These are phyloP conservation scores for Hapsidospora chrysogenum DNA, from an alignment of 495 filamentous ascomycete genomes.

Conservation along the genomic window DNA sequence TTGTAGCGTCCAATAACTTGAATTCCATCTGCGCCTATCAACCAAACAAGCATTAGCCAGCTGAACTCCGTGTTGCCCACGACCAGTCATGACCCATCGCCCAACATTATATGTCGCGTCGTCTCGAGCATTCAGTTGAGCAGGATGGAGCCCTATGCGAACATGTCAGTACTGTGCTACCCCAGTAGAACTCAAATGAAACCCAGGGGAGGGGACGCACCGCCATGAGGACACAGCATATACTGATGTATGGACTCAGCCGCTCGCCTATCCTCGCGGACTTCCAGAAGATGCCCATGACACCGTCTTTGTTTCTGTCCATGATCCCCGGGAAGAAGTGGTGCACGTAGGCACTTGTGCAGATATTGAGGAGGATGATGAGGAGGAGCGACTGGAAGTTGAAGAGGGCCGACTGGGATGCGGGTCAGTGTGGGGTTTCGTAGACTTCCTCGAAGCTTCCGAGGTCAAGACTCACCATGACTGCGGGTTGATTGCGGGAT, in stretches of 20 bases:
- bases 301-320: constrained; percentile 77
- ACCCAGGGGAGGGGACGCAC: constrained; percentile 24
- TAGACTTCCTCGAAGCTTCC: too few species aligned
- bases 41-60: too few species aligned
- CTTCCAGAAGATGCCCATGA: constrained; percentile 93
- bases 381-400: constrained; percentile 92
- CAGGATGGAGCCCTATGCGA: constrained; percentile 1
- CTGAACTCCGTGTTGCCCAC: too few species aligned
- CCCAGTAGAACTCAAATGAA: not conserved
- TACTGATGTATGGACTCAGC: constrained; percentile 86
- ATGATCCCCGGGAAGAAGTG: constrained; percentile 80
- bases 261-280: constrained; percentile 85
- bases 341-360: constrained; percentile 86
- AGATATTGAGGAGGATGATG: constrained; percentile 87
- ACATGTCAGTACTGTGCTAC: not conserved
- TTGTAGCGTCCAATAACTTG: too few species aligned
- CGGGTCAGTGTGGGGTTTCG: too few species aligned
- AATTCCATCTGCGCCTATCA: too few species aligned
- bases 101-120: too few species aligned
- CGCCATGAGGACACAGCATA: constrained; percentile 90
- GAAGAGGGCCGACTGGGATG: constrained; percentile 81
- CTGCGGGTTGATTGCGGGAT: constrained; percentile 3
- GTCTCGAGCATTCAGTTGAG: constrained; percentile 1
- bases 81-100: too few species aligned
- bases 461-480: constrained; percentile 13